A percentile compares a stretch with the other conserved stretches of the same genome.
Conservation (phyloP, 192 early-diverging fungal genomes). For the Gryganskiella cystojenkinii region DNA sequence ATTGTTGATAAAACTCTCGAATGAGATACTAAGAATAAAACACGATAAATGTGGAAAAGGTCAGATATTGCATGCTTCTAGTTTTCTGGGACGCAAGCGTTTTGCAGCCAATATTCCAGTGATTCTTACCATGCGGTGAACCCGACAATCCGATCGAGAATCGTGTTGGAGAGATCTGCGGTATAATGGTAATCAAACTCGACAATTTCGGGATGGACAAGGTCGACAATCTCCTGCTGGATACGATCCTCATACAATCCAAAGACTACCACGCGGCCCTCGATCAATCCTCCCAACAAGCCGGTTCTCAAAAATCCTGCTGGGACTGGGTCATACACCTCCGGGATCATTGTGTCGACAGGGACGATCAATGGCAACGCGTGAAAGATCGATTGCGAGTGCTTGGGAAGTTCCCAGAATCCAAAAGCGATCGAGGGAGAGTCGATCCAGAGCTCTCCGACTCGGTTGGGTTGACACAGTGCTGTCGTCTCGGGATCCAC, state of each 20-base stretch:
- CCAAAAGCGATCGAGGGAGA: constrained; percentile 77
- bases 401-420: constrained; percentile 83
- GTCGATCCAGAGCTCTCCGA: constrained; percentile 91
- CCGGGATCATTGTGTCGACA: constrained; percentile 58
- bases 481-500: constrained; percentile 86
- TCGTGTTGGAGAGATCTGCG: constrained; percentile 35
- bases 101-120: constrained; percentile 3
- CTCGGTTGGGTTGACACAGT: constrained; percentile 74
- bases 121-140: constrained; percentile 52
- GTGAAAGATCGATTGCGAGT: constrained; percentile 79
- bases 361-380: constrained; percentile 69
- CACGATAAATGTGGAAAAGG: constrained; percentile 4
- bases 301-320: constrained; percentile 83
- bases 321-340: constrained; percentile 60
- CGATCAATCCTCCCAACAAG: constrained; percentile 75
- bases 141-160: constrained; percentile 43
- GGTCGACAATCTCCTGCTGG: constrained; percentile 53
- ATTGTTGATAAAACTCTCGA: constrained; percentile 75
- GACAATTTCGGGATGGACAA: constrained; percentile 50
- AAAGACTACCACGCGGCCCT: constrained; percentile 78
- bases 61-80: neutral
- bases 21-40: constrained; percentile 58
- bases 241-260: constrained; percentile 84
- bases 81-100: constrained; percentile 22
- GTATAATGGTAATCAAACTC: constrained; percentile 44